Evolutionary conservation across 2,329 filamentous ascomycete genomes (phyloP).

Genomic region (Ustilaginoidea virens): DNA sequence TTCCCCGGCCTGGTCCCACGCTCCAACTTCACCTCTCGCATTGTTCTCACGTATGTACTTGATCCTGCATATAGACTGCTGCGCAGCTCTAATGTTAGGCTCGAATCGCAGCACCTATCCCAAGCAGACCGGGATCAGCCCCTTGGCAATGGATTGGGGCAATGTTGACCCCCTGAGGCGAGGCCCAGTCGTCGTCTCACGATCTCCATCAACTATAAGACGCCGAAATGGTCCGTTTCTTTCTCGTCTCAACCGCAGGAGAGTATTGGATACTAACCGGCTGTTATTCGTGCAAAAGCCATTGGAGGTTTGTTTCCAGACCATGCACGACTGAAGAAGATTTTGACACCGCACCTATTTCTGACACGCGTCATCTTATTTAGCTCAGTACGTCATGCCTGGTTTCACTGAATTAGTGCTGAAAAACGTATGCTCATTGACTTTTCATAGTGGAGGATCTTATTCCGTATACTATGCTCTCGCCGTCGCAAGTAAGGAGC

Average conservation of each 20-base stretch:
- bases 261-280: not conserved
- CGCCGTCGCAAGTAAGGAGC: conserved; percentile 79
- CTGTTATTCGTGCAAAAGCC: conserved; percentile 18
- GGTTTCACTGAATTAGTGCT: not conserved
- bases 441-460: conserved; percentile 53
- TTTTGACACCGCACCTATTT: not conserved
- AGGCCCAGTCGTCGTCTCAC: conserved; percentile 79
- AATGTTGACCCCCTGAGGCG: conserved; percentile 56
- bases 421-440: conserved; percentile 1
- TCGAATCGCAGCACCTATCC: conserved; percentile 71
- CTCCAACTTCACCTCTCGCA: conserved; percentile 35
- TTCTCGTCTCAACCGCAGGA: not conserved
- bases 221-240: conserved; percentile 56
- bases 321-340: conserved; percentile 1
- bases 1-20: conserved; percentile 18
- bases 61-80: not conserved
- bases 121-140: conserved; percentile 84
- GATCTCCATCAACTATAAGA: conserved; percentile 58
- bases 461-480: conserved; percentile 94
- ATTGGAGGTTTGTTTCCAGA: conserved; percentile 37
- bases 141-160: conserved; percentile 81
- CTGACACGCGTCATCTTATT: conserved; percentile 3
- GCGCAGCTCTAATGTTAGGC: conserved; percentile 2
- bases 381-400: conserved; percentile 20
- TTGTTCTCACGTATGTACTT: conserved; percentile 34